phyloP scores from a whole-genome alignment of 768 basidiomycete species.

The Strobilomyces echinocephalus region DNA sequence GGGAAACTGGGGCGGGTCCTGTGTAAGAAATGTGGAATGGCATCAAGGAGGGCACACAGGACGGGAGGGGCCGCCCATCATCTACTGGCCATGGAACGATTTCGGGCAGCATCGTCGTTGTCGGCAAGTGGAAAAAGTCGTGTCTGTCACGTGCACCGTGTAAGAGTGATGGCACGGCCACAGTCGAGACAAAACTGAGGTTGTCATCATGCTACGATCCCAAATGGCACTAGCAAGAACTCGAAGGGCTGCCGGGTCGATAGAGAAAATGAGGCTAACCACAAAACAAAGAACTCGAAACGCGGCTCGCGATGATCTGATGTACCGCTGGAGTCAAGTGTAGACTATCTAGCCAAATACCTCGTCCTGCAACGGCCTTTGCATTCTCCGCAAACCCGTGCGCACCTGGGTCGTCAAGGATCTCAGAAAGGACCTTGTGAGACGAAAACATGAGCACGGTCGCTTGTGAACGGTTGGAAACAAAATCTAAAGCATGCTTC shows the following conservation, averaged over 20 bases:
- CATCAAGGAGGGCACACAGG: constrained; percentile 68
- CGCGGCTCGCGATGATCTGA: constrained; percentile 24
- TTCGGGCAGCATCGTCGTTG: constrained; percentile 17
- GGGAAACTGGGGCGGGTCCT: constrained; percentile 68
- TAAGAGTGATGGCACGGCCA: constrained; percentile 8
- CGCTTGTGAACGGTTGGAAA: not conserved
- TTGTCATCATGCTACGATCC: too few relatives aligned
- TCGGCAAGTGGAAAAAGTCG: not conserved
- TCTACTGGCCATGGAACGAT: constrained; percentile 9
- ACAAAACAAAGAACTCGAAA: not conserved
- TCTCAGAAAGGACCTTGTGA: constrained; percentile 5
- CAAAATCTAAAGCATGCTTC: not conserved
- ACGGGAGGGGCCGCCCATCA: constrained; percentile 20
- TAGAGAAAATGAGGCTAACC: not conserved
- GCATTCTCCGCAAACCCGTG: constrained; percentile 7
- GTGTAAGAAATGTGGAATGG: constrained; percentile 73
- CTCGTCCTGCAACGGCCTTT: constrained; percentile 1
- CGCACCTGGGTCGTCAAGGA: constrained; percentile 5
- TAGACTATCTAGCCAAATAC: constrained; percentile 37
- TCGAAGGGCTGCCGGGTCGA: too few relatives aligned
- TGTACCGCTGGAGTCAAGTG: constrained; percentile 35
- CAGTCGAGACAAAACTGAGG: too few relatives aligned
- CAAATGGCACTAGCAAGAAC: too few relatives aligned
- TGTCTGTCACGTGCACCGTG: constrained; percentile 7
- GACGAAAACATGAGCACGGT: constrained; percentile 9